Evolutionary conservation across 495 filamentous ascomycete species (phyloP), one percentile per base, ranked within the genome.

Genomic region (Neurospora discreta): DNA sequence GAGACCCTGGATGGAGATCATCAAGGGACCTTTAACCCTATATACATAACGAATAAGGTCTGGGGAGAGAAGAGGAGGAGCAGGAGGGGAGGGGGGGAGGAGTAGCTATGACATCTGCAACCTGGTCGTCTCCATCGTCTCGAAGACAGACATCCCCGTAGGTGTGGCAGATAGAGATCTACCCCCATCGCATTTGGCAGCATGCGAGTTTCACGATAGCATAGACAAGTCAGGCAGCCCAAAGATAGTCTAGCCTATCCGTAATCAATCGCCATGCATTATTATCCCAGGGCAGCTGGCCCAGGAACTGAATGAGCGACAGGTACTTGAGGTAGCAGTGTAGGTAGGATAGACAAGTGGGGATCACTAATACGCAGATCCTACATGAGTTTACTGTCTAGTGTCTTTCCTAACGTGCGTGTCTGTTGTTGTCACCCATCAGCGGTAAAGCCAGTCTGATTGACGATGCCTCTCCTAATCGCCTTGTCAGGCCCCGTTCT

Each of bases 1-100:
- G 44, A 71, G 70, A 71, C 33, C 70, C 44, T 67, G 44, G 70
- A 71, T 65, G 70, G 70, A 39, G 44, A 71, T 71, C 70, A 58
- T 65, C 70, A 46, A 65, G 70, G 70, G 52, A 65, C 52, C 52
- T 16, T 65, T 9, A 33, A 26, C 52, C 6, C 52, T 65, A 65
- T 65, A 65, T 65, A 33, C 52, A 30, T 65, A 65, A 65, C 15
- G 52, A 65, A 16, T 65, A 26, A 15, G 52, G 52, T 30, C 46
- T 26, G 23, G 46, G 23, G 52, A n/a, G 52, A 60, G 26, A 30
- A 33, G 52, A 60, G 52, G 52, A 16, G 52, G 52, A 60, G 23
- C 8, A 39, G 9, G 20, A 26, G 26, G 46, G 20, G 23, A 5
- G 33, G 1, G 33, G 33, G 33, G 3, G 38, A 7, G 38, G 15